These are phyloP conservation scores for Ramaria sp. DNA, from an alignment of 768 basidiomycete species.

Conservation along the genomic window DNA sequence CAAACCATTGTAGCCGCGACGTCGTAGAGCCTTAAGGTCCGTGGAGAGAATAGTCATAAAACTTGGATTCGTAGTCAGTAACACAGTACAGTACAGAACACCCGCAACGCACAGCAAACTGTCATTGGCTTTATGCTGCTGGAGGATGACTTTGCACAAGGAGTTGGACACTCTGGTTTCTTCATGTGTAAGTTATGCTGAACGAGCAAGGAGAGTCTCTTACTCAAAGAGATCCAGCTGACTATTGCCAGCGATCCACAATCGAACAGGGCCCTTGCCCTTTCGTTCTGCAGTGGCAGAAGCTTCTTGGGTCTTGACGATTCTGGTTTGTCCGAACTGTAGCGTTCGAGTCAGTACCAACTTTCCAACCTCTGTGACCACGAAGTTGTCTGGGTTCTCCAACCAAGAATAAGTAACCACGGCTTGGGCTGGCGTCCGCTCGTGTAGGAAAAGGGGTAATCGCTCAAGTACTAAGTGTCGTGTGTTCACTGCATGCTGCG, in stretches of 20 bases:
- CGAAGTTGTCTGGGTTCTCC: conserved; percentile 49
- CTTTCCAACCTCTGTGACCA: conserved; percentile 59
- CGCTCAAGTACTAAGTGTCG: conserved; percentile 67
- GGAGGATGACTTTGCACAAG: conserved; percentile 70
- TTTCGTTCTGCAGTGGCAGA: conserved; percentile 59
- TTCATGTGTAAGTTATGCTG: neutral
- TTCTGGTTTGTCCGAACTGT: conserved; percentile 35
- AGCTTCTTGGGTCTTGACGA: conserved; percentile 50
- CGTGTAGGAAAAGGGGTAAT: conserved; percentile 84
- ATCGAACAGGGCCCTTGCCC: conserved; percentile 49
- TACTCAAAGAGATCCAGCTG: conserved; percentile 89
- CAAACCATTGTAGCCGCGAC: conserved; percentile 79
- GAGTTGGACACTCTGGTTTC: conserved; percentile 66
- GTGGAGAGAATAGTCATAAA: conserved; percentile 91
- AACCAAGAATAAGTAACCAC: conserved; percentile 59
- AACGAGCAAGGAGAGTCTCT: conserved; percentile 19
- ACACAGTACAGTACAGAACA: neutral
- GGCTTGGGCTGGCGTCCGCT: conserved; percentile 62
- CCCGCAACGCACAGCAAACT: conserved; percentile 46
- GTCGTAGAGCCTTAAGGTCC: conserved; percentile 67
- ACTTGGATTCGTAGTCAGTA: neutral
- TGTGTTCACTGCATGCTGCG: conserved; percentile 39
- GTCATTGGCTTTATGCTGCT: conserved; percentile 74
- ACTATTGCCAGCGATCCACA: conserved; percentile 69
- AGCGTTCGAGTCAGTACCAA: conserved; percentile 54